phyloP scores from a whole-genome alignment of 208 protist genomes.

The Leishmania aethiopica region DNA sequence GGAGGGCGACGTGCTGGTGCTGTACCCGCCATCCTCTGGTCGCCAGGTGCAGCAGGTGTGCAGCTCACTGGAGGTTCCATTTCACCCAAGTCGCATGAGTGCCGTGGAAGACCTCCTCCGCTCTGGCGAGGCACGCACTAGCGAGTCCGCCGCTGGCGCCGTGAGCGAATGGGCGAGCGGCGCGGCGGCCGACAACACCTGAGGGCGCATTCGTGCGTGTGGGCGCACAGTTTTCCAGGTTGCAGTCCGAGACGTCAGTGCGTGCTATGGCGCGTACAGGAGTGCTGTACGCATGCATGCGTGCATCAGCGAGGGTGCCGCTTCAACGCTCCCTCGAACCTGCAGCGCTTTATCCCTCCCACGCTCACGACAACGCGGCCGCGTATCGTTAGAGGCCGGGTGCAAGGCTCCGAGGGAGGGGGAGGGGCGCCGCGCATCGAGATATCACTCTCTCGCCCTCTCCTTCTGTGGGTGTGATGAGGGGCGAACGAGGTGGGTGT shows the following conservation, averaged over 20 bases:
- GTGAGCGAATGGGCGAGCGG: not conserved
- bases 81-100: conserved; percentile 55
- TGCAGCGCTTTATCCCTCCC: not conserved
- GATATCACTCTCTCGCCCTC: not conserved
- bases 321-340: not conserved
- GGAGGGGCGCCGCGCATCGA: not conserved
- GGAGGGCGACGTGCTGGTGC: conserved; percentile 77
- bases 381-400: not conserved
- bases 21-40: conserved; percentile 74
- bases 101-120: conserved; percentile 61
- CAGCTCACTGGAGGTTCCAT: conserved; percentile 72
- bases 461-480: not conserved
- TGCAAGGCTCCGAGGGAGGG: not conserved
- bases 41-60: conserved; percentile 80
- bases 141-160: not conserved
- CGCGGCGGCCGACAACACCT: not conserved
- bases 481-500: not conserved
- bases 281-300: not conserved
- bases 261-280: not conserved
- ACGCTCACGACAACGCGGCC: not conserved
- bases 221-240: not conserved
- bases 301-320: not conserved
- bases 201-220: not conserved
- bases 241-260: not conserved
- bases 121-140: not conserved